Base-by-base conservation (phyloP, 73 alveolate species). In the Tetrahymena thermophila region DNA sequence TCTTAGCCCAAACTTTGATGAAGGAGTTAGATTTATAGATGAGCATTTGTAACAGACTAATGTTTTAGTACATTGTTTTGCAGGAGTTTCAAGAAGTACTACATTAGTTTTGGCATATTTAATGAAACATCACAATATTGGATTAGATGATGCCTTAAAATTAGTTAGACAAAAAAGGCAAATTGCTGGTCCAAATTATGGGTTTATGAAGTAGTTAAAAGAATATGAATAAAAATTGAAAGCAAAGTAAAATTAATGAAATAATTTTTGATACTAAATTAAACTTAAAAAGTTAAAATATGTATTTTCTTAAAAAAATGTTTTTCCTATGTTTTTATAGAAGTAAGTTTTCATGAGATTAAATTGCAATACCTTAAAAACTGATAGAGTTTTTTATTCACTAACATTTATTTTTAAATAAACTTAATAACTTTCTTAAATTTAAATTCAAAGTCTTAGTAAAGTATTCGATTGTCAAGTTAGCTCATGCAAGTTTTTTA, bases 41-140 rank as follows among this genome's bases (percentile, higher is more conserved):
- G 96, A 94, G n/a, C 85, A 94, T 23, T 56, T 94, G 34, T 23
- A 85, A 34, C 43, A 94, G n/a, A 94, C 94, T 28, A 96, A 96
- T 96, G 96, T 96, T 55, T 94, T 97, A 35, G 97, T 97, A 35
- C 99, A 97, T 97, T 97, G 99, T 84, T 94, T 96, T 85, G 97
- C 97, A 42, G 99, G 99, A 15, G 95, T 95, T 5, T 97, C 98
- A 13, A 96, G 99, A 85, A 93, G 98, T 35, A 96, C 98, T 89
- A 84, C 98, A 23, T 85, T 98, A 71, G 97, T 97, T 1, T 96
- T 97, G 42, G 96, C 98, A 43, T 97, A 97, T 96, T 93, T 98
- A 34, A 98, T 98, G 98, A 96, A 94, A 31, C 94, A 95, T 35
- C 94, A 94, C 83, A 93, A 96, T 50, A 93, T 95, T 93, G 57